Conservation (phyloP, 208 protist species). For the Sergeia podlipaevii region DNA sequence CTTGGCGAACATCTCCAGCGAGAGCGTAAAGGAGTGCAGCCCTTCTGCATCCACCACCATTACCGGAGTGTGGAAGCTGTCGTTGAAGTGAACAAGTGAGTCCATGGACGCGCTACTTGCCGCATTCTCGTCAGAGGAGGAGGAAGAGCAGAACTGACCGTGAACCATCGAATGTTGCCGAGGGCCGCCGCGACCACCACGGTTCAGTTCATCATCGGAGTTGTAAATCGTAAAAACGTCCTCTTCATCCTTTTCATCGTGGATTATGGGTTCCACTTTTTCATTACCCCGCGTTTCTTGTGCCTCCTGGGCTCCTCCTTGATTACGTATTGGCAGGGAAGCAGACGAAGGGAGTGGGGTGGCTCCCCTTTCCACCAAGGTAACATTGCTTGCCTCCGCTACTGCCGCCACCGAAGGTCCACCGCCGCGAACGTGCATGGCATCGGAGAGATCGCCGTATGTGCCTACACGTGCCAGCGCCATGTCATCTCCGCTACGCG, state of each 20-base stretch:
- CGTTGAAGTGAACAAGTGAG: slow-evolving; percentile 49
- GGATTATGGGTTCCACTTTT: too few species aligned
- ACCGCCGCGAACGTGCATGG: too few species aligned
- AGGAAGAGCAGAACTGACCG: not conserved
- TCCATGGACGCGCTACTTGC: slow-evolving; percentile 3
- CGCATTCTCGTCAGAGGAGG: not conserved
- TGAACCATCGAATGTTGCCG: too few species aligned
- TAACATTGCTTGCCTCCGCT: too few species aligned
- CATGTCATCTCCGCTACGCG: too few species aligned
- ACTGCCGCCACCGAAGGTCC: too few species aligned
- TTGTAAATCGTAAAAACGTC: not conserved
- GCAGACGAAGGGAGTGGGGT: too few species aligned
- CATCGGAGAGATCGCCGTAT: too few species aligned
- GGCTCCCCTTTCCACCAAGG: too few species aligned
- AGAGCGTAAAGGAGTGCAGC: slow-evolving; percentile 52
- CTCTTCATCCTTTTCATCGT: not conserved
- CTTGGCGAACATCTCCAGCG: slow-evolving; percentile 64
- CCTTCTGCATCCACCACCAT: slow-evolving; percentile 66
- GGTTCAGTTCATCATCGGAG: not conserved
- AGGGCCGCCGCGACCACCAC: not conserved
- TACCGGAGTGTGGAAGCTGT: slow-evolving; percentile 61
- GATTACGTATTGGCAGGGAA: too few species aligned
- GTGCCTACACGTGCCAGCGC: too few species aligned
- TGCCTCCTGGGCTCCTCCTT: not conserved
- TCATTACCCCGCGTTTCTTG: not conserved